Conservation (phyloP, 2,329 filamentous ascomycete species). For the Sporothrix sp. region DNA sequence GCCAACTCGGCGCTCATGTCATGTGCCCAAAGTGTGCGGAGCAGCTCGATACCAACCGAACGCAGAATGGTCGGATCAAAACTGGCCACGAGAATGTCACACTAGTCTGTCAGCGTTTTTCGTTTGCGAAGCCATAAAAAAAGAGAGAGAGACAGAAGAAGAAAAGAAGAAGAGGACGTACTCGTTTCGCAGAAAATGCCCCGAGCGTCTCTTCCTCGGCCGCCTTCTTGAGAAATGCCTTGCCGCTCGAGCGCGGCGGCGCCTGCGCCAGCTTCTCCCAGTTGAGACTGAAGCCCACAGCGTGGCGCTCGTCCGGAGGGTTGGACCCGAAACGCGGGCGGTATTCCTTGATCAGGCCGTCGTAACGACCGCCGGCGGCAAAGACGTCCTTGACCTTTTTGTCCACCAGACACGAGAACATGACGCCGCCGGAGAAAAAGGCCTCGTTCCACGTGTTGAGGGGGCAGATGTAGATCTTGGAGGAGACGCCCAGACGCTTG, state of each 20-base stretch:
- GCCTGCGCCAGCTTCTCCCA: slow-evolving; percentile 74
- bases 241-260: slow-evolving; percentile 33
- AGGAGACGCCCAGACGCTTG: slow-evolving; percentile 62
- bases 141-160: no score
- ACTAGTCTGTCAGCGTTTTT: slow-evolving; percentile 36
- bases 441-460: slow-evolving; percentile 83
- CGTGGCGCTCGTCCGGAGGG: slow-evolving; percentile 59
- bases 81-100: slow-evolving; percentile 82
- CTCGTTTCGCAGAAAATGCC: slow-evolving; percentile 53
- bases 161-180: no score
- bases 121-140: no score
- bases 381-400: slow-evolving; percentile 76
- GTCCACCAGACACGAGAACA: slow-evolving; percentile 89
- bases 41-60: slow-evolving; percentile 63
- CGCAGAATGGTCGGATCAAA: slow-evolving; percentile 71
- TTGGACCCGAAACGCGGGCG: slow-evolving; percentile 54
- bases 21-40: slow-evolving; percentile 71
- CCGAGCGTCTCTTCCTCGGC: slow-evolving; percentile 51
- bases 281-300: slow-evolving; percentile 83
- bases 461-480: slow-evolving; percentile 75
- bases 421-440: slow-evolving; percentile 75
- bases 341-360: slow-evolving; percentile 77
- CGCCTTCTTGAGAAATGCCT: slow-evolving; percentile 56
- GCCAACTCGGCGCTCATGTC: slow-evolving; percentile 85
- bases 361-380: slow-evolving; percentile 88